Conservation (phyloP, 495 filamentous ascomycete species). For the Talaromyces adpressus region DNA sequence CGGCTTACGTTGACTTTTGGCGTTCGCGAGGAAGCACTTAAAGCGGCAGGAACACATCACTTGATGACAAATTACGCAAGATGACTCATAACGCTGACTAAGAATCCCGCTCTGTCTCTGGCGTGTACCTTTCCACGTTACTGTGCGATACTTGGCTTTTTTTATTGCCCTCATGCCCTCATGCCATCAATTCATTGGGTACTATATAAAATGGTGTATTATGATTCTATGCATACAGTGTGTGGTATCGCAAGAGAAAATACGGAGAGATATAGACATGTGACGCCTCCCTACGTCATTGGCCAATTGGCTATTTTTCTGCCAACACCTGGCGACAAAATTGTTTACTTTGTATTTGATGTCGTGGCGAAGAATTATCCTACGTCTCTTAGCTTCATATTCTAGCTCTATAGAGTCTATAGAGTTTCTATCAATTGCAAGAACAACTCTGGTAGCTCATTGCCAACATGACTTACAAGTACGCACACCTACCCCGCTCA, state of each 20-base stretch:
- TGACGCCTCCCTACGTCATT: not conserved
- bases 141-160: no score
- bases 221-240: no score
- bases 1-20: not conserved
- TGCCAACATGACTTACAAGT: slow-evolving; percentile 26
- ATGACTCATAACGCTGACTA: not conserved
- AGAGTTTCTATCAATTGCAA: not conserved
- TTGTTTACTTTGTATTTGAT: not conserved
- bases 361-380: not conserved
- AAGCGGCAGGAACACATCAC: not conserved
- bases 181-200: no score
- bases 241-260: no score
- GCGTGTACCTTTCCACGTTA: no score
- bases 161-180: no score
- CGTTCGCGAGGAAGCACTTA: not conserved
- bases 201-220: no score
- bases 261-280: not conserved
- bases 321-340: not conserved
- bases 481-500: slow-evolving; percentile 53
- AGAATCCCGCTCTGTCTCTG: not conserved
- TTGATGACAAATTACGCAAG: not conserved
- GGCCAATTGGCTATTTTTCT: not conserved
- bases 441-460: not conserved
- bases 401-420: not conserved
- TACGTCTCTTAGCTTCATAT: not conserved